Conservation (phyloP, 495 filamentous ascomycete species). For the Aspergillus coremiiformis region DNA sequence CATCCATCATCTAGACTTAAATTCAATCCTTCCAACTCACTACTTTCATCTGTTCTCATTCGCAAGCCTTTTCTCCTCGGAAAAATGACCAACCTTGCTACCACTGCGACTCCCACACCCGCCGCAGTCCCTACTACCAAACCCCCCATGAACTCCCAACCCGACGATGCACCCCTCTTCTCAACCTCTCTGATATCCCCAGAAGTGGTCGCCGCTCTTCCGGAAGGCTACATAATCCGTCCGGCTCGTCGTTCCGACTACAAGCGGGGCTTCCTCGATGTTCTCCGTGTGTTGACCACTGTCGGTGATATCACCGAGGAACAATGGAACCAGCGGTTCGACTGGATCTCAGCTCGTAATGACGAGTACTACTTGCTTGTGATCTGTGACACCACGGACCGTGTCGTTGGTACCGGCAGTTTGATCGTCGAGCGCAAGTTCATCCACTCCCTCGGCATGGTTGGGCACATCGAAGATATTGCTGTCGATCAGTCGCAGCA, state of each 20-base stretch:
- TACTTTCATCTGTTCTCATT: not conserved
- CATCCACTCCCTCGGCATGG: constrained; percentile 44
- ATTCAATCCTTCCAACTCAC: not conserved
- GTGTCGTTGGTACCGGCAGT: constrained; percentile 79
- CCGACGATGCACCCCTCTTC: constrained; percentile 60
- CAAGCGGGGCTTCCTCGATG: constrained; percentile 69
- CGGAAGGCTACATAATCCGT: constrained; percentile 74
- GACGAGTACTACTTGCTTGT: constrained; percentile 81
- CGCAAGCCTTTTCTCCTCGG: not conserved
- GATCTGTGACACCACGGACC: constrained; percentile 61
- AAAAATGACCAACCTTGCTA: constrained; percentile 11
- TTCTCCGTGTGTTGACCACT: constrained; percentile 81
- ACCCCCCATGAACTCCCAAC: constrained; percentile 19
- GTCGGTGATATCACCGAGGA: constrained; percentile 80
- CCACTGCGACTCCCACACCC: constrained; percentile 11
- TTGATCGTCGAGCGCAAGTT: constrained; percentile 68
- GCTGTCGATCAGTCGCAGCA: constrained; percentile 89
- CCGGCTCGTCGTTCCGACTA: constrained; percentile 75
- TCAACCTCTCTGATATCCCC: constrained; percentile 69
- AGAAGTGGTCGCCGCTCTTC: constrained; percentile 60
- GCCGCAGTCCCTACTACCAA: constrained; percentile 12
- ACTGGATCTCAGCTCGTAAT: constrained; percentile 72
- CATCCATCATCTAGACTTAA: not conserved
- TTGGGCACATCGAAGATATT: constrained; percentile 99
- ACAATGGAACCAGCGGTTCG: constrained; percentile 69